Percentiles rank a stretch among this genome's conserved stretches.
Conservation (phyloP, 2,329 filamentous ascomycete genomes). For the Penicillium sp. region DNA sequence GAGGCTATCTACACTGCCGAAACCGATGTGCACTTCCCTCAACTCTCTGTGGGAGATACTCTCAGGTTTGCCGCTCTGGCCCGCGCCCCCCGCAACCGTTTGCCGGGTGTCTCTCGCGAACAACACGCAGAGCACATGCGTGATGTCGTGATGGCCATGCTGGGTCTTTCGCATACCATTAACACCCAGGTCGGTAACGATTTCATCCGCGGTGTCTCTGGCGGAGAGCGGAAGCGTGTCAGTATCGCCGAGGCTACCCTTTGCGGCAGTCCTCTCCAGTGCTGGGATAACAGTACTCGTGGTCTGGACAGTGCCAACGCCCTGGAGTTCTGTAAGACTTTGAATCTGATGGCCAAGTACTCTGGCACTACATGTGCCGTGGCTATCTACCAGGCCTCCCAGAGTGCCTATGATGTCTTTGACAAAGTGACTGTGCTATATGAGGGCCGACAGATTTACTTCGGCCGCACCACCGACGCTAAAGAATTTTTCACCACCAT, state of each 20-base stretch:
- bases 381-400: slow-evolving; percentile 57
- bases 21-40: slow-evolving; percentile 79
- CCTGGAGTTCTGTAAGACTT: slow-evolving; percentile 55
- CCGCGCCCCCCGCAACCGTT: slow-evolving; percentile 47
- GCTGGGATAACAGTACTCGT: slow-evolving; percentile 52
- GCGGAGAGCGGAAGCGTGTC: slow-evolving; percentile 62
- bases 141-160: slow-evolving; percentile 48
- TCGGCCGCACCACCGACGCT: slow-evolving; percentile 62
- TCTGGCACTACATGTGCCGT: slow-evolving; percentile 52
- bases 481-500: slow-evolving; percentile 66
- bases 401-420: slow-evolving; percentile 58
- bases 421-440: slow-evolving; percentile 73
- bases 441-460: slow-evolving; percentile 75
- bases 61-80: slow-evolving; percentile 73
- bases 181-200: slow-evolving; percentile 53
- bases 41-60: slow-evolving; percentile 75
- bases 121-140: slow-evolving; percentile 46
- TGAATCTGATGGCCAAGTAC: slow-evolving; percentile 53
- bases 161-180: slow-evolving; percentile 52
- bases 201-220: slow-evolving; percentile 61
- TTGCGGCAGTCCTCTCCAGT: slow-evolving; percentile 48
- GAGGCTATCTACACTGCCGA: slow-evolving; percentile 87
- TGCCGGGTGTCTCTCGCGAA: slow-evolving; percentile 43
- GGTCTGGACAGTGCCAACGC: slow-evolving; percentile 57
- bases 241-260: slow-evolving; percentile 57